Base-by-base conservation (phyloP, 345 rosid species). In the Hypericum perforatum region DNA sequence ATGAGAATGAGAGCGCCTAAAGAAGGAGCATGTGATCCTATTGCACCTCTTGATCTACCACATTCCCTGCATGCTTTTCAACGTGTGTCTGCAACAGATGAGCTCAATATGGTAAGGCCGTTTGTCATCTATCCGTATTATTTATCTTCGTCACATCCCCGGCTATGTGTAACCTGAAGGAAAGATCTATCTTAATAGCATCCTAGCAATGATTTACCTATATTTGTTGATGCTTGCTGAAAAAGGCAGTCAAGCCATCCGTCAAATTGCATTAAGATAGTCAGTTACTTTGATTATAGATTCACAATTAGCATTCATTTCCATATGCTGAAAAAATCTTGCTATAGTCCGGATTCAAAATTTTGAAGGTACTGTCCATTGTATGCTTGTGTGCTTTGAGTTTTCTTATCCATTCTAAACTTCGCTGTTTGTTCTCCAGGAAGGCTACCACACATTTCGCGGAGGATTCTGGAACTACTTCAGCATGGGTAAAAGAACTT, bases 381-480 rank as follows among this genome's bases (percentile, higher is more conserved):
- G n/a, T 42, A 22, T 46, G 15, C 57, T 67, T 58, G 48, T 11
- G 12, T 8, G 48, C 47, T 11, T n/a, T 7, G 48, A 45, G 15
- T 2, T 45, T 45, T 12, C 11, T 6, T 9, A 12, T 13, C 22
- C 22, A 12, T 46, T 16, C n/a, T 32, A 46, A 7, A 8, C 10
- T 46, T 46, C 7, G 5, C 6, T 14, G 8, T 12, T 13, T 46
- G 50, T 8, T 46, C 56, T 45, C 60, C 85, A 78, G 87, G 85
- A 70, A 47, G 87, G 85, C 38, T 66, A 66, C 61, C 81, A 74
- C 59, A 81, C 87, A 42, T 84, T 60, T 73, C 87, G 92, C 41
- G 92, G 92, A 16, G 92, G 92, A 39, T 84, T 84, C 69, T 84
- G 92, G 92, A 84, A 84, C 71, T 84, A 84, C 63, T 84, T 84